Conservation (phyloP, 257 asterid species). For the Schizonepeta tenuifolia region DNA sequence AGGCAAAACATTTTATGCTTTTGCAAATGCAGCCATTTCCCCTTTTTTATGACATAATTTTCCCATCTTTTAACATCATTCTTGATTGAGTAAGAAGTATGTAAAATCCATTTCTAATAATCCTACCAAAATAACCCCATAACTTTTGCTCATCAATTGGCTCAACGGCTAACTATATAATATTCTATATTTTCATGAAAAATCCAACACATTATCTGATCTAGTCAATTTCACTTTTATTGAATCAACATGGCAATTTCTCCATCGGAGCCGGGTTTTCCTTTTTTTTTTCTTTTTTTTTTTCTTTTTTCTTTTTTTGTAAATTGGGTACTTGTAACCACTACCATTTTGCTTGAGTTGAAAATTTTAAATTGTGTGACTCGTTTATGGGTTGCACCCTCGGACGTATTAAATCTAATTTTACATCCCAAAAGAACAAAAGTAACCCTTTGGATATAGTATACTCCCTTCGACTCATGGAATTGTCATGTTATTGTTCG, state of each 20-base stretch:
- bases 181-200: conserved; percentile 4
- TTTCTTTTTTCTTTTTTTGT: too few species aligned
- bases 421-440: too few species aligned
- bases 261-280: background rate
- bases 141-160: conserved; percentile 19
- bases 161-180: background rate
- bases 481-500: too few species aligned
- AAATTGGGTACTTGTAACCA: too few species aligned
- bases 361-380: too few species aligned
- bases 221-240: background rate
- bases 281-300: too few species aligned
- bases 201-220: background rate
- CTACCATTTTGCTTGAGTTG: too few species aligned
- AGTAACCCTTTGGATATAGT: too few species aligned
- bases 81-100: background rate
- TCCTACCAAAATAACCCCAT: conserved; percentile 22
- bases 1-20: conserved; percentile 2
- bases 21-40: background rate
- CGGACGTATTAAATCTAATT: too few species aligned
- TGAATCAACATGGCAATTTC: background rate
- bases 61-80: background rate
- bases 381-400: too few species aligned
- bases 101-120: conserved; percentile 8
- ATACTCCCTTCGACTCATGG: too few species aligned
- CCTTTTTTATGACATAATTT: background rate